Evolutionary conservation across 495 filamentous ascomycete genomes (phyloP).

Genomic region (Coniosporium apollinis): DNA sequence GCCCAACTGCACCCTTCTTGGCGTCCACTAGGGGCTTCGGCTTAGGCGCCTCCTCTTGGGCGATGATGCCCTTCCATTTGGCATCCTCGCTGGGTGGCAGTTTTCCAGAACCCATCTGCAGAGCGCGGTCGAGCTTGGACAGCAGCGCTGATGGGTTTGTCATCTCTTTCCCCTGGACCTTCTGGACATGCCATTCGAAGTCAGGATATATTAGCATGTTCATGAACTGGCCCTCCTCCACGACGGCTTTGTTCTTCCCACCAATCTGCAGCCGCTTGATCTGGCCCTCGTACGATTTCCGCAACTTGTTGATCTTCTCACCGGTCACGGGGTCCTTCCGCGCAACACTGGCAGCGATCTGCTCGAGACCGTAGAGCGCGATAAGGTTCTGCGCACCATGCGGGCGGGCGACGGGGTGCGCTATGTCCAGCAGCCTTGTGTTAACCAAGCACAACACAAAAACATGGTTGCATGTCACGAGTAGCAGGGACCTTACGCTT

Average conservation of each 20-base stretch:
- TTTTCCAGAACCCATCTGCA: slow-evolving; percentile 39
- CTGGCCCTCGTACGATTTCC: slow-evolving; percentile 61
- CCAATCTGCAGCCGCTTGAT: slow-evolving; percentile 43
- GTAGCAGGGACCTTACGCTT: slow-evolving; percentile 23
- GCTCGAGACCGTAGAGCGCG: slow-evolving; percentile 40
- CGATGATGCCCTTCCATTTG: slow-evolving; percentile 41
- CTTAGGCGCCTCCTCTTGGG: slow-evolving; percentile 34
- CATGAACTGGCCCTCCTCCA: slow-evolving; percentile 20
- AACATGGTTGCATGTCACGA: slow-evolving; percentile 17
- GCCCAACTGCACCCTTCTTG: slow-evolving; percentile 2
- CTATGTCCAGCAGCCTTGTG: slow-evolving; percentile 19
- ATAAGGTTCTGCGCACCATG: slow-evolving; percentile 47
- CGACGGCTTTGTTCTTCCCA: slow-evolving; percentile 44
- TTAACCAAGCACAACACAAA: slow-evolving; percentile 12
- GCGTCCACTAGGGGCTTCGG: slow-evolving; percentile 14
- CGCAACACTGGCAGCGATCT: slow-evolving; percentile 45
- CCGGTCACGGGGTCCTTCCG: slow-evolving; percentile 46
- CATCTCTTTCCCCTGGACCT: slow-evolving; percentile 42
- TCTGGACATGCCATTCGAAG: slow-evolving; percentile 48
- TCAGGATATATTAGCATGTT: slow-evolving; percentile 36
- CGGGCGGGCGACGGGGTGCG: slow-evolving; percentile 28
- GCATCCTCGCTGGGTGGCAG: slow-evolving; percentile 33
- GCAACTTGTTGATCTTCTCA: slow-evolving; percentile 55
- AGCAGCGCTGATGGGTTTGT: slow-evolving; percentile 23
- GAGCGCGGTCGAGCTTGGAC: slow-evolving; percentile 33